Conservation (phyloP, 176 grass and related monocot species). For the Musa troglodytarum region DNA sequence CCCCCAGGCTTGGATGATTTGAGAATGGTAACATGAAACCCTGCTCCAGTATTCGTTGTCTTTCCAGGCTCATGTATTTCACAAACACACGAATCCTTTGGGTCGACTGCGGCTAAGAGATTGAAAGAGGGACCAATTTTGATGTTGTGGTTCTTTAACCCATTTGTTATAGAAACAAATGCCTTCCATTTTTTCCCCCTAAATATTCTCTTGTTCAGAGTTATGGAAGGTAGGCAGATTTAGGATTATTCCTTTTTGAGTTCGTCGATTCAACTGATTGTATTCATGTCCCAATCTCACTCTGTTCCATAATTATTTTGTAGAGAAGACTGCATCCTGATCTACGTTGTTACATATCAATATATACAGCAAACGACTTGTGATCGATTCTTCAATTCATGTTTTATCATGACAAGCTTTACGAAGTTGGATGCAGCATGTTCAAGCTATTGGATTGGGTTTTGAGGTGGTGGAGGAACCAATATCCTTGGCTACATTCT, state of each 20-base stretch:
- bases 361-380: not conserved
- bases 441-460: too few relatives aligned
- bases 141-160: not conserved
- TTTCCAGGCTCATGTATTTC: not conserved
- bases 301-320: not conserved
- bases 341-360: not conserved
- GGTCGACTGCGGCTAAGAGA: not conserved
- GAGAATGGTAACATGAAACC: not conserved
- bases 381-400: too few relatives aligned
- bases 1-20: constrained; percentile 39
- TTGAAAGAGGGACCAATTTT: not conserved
- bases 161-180: not conserved
- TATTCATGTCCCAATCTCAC: not conserved
- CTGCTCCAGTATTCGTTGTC: not conserved
- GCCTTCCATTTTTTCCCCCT: not conserved
- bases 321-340: not conserved
- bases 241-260: not conserved
- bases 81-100: not conserved
- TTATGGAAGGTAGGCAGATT: not conserved
- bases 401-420: too few relatives aligned
- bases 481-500: too few relatives aligned
- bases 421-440: too few relatives aligned
- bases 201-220: not conserved
- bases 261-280: not conserved
- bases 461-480: too few relatives aligned